Percentiles rank a stretch among this genome's conserved stretches.
These are phyloP conservation scores for Phaffia tasmanica DNA, from an alignment of 768 basidiomycete species.

Conservation along the genomic window DNA sequence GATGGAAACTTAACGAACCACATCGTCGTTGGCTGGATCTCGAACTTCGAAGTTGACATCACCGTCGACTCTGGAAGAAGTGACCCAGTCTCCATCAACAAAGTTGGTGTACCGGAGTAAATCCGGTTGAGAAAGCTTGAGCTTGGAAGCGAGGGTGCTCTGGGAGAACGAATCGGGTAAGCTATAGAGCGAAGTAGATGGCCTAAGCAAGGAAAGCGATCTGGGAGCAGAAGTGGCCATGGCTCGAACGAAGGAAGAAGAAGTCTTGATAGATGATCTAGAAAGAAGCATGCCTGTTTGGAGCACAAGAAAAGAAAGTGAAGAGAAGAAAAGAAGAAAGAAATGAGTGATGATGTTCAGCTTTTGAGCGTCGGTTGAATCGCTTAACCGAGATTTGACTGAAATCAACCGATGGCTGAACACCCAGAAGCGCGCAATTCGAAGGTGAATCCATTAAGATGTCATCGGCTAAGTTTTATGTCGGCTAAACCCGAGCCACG, in stretches of 20 bases:
- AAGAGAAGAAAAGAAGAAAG: no score
- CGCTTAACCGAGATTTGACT: no score
- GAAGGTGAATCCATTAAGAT: no score
- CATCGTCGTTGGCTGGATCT: conserved; percentile 30
- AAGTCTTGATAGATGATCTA: no score
- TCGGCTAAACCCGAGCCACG: no score
- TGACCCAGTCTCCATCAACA: conserved; percentile 32
- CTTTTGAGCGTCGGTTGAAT: no score
- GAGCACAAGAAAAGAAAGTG: no score
- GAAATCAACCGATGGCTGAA: no score
- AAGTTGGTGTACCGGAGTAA: conserved; percentile 28
- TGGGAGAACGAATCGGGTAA: neutral
- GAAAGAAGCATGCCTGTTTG: no score
- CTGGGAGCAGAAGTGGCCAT: neutral
- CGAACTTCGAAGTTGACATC: conserved; percentile 29
- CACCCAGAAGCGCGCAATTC: no score
- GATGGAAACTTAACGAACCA: neutral
- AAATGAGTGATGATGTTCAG: no score
- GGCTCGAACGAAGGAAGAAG: neutral
- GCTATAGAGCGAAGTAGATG: conserved; percentile 3
- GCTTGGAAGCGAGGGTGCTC: neutral
- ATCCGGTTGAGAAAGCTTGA: conserved; percentile 25
- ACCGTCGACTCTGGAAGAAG: conserved; percentile 15
- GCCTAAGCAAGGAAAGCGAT: neutral
- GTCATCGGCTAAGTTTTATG: no score